Percentiles rank a stretch among this genome's conserved stretches.
Conservation (phyloP, 225 moss, liverwort and hornwort genomes). For the Antitrichia curtipendula region DNA sequence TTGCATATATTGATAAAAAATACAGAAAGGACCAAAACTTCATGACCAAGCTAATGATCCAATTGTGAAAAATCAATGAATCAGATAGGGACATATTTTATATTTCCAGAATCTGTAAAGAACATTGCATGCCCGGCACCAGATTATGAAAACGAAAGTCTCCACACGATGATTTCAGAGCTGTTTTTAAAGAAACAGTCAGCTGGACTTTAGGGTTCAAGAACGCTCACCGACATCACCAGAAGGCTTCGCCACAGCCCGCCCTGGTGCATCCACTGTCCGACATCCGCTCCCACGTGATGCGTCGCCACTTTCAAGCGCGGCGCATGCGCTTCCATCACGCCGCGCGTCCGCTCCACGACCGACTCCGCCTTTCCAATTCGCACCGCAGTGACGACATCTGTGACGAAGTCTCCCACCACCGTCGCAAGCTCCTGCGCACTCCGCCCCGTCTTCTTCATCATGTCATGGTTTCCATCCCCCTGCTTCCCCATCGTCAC, state of each 20-base stretch:
- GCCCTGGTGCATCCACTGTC: constrained; percentile 68
- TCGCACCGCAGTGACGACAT: constrained; percentile 6
- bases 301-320: constrained; percentile 40
- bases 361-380: constrained; percentile 2
- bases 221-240: constrained; percentile 40
- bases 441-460: constrained; percentile 6
- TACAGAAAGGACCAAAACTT: neutral
- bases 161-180: neutral
- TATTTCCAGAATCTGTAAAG: neutral
- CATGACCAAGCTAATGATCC: neutral
- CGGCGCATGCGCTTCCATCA: constrained; percentile 30
- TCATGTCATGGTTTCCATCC: neutral
- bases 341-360: constrained; percentile 28
- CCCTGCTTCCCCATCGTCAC: neutral
- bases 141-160: neutral
- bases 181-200: too few relatives aligned
- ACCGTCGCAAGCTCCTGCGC: constrained; percentile 24
- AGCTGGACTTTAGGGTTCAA: neutral
- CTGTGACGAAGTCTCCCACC: constrained; percentile 34
- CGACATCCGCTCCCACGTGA: constrained; percentile 29
- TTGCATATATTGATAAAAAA: neutral
- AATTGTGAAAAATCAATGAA: neutral
- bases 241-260: constrained; percentile 72
- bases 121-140: neutral
- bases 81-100: neutral